Evolutionary conservation across 331 rosid genomes (phyloP), one percentile per base, ranked within the genome.

Genomic region (Quercus phellos): DNA sequence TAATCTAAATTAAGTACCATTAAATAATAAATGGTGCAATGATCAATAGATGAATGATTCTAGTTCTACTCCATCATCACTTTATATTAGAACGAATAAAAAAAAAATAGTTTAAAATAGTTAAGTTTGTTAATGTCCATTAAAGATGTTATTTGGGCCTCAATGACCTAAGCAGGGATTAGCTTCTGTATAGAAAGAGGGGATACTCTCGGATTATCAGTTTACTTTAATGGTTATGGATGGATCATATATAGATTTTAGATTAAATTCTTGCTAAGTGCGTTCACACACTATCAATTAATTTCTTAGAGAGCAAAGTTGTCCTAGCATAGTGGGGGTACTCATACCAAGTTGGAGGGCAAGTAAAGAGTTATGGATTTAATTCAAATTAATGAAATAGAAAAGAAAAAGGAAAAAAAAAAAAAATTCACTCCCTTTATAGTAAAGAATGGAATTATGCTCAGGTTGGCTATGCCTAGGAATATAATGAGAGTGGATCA

Each of bases 111-210:
- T 55, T 30, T 55, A 12, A 53, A 79, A 64, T 13, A 73, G 11
- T 55, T 21, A 66, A 66, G 70, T 27, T 56, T 30, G 16, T 50
- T 82, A 51, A 59, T 68, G 67, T 59, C 77, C 69, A 75, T 34
- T 60, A 67, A 78, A 67, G 73, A 73, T 78, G 70, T 74, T 38
- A 55, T 58, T 74, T 46, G 76, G 79, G 79, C 26, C 18, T 30
- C 6, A 43, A 55, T 46, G 24, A 78, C 21, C 58, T 24, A 70
- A 73, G 6, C 17, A 73, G 14, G 54, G 7, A 56, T 50, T 53
- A 29, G 4, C 54, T 21, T 56, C 64, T 56, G 64, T 19, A 4
- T 11, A 56, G 12, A 56, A 56, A 56, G 64, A 0, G 1, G 16
- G 29, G 14, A 22, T 56, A 56, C 64, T 22, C 27, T 56, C 6